Evolutionary conservation across 2,329 filamentous ascomycete genomes (phyloP).

Genomic region (Xylaria polymorpha): DNA sequence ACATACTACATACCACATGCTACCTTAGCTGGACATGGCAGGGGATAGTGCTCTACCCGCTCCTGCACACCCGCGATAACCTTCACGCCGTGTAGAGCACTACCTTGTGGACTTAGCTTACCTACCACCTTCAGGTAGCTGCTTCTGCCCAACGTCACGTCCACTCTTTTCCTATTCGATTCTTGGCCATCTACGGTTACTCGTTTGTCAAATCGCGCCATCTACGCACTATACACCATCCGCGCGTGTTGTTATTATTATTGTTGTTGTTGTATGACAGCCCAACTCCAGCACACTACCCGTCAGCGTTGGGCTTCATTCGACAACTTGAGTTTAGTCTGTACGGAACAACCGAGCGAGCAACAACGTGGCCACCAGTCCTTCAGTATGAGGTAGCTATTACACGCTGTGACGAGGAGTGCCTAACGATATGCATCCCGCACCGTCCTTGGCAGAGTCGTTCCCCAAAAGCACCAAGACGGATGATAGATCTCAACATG

Average conservation of each 20-base stretch:
- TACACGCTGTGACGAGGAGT: constrained; percentile 43
- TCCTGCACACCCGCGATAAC: constrained; percentile 38
- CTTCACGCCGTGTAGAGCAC: constrained; percentile 34
- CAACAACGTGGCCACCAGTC: constrained; percentile 42
- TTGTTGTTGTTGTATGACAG: constrained; percentile 35
- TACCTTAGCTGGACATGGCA: constrained; percentile 35
- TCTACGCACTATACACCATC: constrained; percentile 35
- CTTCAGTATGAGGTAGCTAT: constrained; percentile 51
- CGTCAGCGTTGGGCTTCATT: constrained; percentile 38
- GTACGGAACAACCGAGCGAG: constrained; percentile 31
- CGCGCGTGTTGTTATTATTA: constrained; percentile 29
- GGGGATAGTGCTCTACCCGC: constrained; percentile 35
- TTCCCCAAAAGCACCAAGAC: constrained; percentile 52
- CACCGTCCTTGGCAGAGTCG: constrained; percentile 52
- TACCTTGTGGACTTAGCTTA: constrained; percentile 34
- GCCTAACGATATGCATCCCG: constrained; percentile 52
- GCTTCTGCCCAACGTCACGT: constrained; percentile 39
- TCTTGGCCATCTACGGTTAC: constrained; percentile 28
- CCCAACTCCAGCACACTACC: constrained; percentile 37
- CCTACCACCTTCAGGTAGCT: constrained; percentile 39
- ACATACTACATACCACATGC: constrained; percentile 30
- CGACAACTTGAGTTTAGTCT: constrained; percentile 32
- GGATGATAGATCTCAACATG: constrained; percentile 49
- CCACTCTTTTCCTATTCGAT: constrained; percentile 36
- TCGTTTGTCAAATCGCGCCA: constrained; percentile 31